Base-by-base conservation (phyloP, 164 flowering plant species). In the Nelumbo lutea region DNA sequence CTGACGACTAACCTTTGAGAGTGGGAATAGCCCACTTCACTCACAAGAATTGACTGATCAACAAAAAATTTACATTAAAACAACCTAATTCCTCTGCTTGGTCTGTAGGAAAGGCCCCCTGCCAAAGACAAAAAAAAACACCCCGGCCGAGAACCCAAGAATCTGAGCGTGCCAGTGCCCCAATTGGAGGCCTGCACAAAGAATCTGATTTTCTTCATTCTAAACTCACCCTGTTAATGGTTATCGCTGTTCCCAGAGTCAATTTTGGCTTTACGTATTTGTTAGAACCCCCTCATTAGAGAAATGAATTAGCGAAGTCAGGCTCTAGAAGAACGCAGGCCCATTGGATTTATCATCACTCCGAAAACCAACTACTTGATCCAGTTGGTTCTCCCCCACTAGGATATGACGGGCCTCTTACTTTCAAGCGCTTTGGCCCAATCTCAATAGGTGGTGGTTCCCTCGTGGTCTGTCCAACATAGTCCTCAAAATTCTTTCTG, bases 351-450 rank as follows among this genome's bases (percentile, higher is more conserved):
- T 76, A 68, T 65, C 13, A 59, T 73, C 75, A 66, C 65, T 50
- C 69, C 61, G 51, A 59, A 5, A 48, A 56, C 66, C 46, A 69
- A 43, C 59, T n/a, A 51, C 72, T 77, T 66, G 76, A 76, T 62
- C 60, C 73, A 63, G 76, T 67, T 81, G 78, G 81, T 70, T 77
- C 61, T 70, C 77, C 46, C 68, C 73, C 57, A 79, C 84, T 66
- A 70, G 27, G 56, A 73, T 68, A 73, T 64, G 85, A 78, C 1
- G 93, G 88, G 40, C 88, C 93, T 86, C 77, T 86, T 55, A 90
- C 82, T 81, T 89, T 93, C 41, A 88, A 75, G 15, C 84, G 91
- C 78, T 87, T 92, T 5, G 83, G 86, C 70, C 81, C 91, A 45
- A 71, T 76, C 68, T 87, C 89, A 40, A 79, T 1, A 1, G 81